Evolutionary conservation across 192 early-diverging fungal species (phyloP), one percentile per base, ranked within the genome.

Genomic region (Backusella parvicylindrica): DNA sequence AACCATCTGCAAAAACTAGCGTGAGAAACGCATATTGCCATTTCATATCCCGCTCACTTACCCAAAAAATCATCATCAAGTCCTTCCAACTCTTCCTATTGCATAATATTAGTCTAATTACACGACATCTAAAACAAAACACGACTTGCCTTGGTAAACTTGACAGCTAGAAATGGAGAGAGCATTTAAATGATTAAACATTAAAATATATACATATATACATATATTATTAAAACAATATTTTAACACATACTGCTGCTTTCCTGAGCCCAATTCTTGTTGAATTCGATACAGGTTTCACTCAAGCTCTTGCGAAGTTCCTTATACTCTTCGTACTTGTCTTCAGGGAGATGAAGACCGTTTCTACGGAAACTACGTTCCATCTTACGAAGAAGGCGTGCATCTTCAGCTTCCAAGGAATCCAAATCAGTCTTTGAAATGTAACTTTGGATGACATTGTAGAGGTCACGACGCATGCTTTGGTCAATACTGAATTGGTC

Each of bases 41-140:
- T 37, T 50, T n/a, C 37, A 40, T 13, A 41, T 26, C 32, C 26
- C 28, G 31, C 65, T 40, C 31, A 72, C 47, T 64, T 70, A 76
- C 75, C 90, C 60, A 94, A 84, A 76, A 91, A 94, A 70, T 89
- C 87, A 64, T 87, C 88, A 11, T 90, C 90, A 79, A 96, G 84
- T 7, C 92, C 93, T 26, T 88, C 91, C 30, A 94, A 85, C 75
- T 94, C 89, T 23, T 89, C 73, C 78, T 80, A 60, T 73, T 32
- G 8, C n/a, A n/a, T 31, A 36, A 40, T 40, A 40, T 36, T 5
- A 21, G 23, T 3, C 28, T 26, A 3, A 37, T 13, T 35, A 31
- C 23, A 21, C 8, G 53, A 5, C 0, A 21, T 50, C 1, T 26
- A 26, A 6, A 67, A 65, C 28, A 18, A 23, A 26, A 47, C 4